A percentile compares a stretch with the other conserved stretches of the same genome.
phyloP scores from a whole-genome alignment of 2,329 filamentous ascomycete genomes.

The Coniochaeta hoffmannii region DNA sequence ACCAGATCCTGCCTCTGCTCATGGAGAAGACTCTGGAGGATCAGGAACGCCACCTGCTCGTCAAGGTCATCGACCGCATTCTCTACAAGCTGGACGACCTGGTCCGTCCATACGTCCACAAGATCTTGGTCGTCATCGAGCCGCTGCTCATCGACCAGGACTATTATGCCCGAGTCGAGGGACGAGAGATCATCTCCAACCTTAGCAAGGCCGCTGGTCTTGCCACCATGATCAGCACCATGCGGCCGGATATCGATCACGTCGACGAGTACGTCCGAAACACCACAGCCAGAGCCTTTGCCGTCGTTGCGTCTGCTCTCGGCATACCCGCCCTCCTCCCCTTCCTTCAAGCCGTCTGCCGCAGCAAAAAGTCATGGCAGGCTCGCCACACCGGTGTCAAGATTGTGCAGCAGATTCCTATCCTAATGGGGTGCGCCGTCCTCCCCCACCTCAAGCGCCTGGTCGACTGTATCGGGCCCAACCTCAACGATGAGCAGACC shows the following conservation, averaged over 20 bases:
- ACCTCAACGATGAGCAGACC: slow-evolving; percentile 94
- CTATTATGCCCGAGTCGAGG: slow-evolving; percentile 97
- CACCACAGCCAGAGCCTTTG: slow-evolving; percentile 93
- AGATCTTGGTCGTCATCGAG: slow-evolving; percentile 97
- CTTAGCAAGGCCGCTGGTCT: slow-evolving; percentile 93
- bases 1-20: slow-evolving; percentile 90
- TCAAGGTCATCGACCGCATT: slow-evolving; percentile 98
- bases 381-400: slow-evolving; percentile 97
- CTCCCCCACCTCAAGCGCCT: slow-evolving; percentile 91
- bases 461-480: slow-evolving; percentile 92
- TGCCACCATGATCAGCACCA: slow-evolving; percentile 98
- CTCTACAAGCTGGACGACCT: slow-evolving; percentile 97
- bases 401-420: slow-evolving; percentile 98
- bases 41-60: slow-evolving; percentile 93
- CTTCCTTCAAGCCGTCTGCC: slow-evolving; percentile 90
- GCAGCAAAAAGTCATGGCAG: slow-evolving; percentile 99
- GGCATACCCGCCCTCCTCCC: slow-evolving; percentile 93
- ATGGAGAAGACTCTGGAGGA: slow-evolving; percentile 99
- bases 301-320: slow-evolving; percentile 90
- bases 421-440: slow-evolving; percentile 96
- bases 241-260: slow-evolving; percentile 98
- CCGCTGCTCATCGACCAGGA: slow-evolving; percentile 99
- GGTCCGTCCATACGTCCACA: slow-evolving; percentile 93
- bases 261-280: slow-evolving; percentile 98
- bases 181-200: slow-evolving; percentile 97